These are phyloP conservation scores for Sclerotinia borealis DNA, from an alignment of 2,329 filamentous ascomycete genomes.

Conservation along the genomic window DNA sequence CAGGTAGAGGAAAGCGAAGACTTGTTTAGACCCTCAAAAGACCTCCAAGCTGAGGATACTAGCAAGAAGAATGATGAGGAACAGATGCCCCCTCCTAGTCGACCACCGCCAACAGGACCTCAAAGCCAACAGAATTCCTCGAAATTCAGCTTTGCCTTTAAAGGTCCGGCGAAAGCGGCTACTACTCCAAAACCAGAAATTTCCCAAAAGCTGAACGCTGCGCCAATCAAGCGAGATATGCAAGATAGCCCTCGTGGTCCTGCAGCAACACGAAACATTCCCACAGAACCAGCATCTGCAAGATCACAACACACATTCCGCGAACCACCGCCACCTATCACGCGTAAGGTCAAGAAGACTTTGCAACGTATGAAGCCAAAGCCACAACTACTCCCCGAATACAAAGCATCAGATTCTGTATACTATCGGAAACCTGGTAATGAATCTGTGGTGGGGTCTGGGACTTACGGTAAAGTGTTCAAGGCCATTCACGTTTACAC, in stretches of 20 bases:
- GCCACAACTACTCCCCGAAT: conserved; percentile 64
- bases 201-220: conserved; percentile 61
- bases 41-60: conserved; percentile 57
- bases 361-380: conserved; percentile 65
- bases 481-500: conserved; percentile 93
- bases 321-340: conserved; percentile 36
- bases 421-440: conserved; percentile 97
- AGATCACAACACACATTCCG: conserved; percentile 31
- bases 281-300: conserved; percentile 49
- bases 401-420: conserved; percentile 76
- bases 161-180: conserved; percentile 58
- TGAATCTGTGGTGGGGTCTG: conserved; percentile 90
- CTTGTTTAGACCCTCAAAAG: conserved; percentile 57
- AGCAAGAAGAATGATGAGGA: conserved; percentile 43
- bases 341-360: conserved; percentile 57
- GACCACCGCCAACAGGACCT: conserved; percentile 40
- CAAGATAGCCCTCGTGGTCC: conserved; percentile 36
- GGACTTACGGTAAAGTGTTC: conserved; percentile 94
- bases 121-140: conserved; percentile 39
- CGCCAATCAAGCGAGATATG: conserved; percentile 22
- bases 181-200: conserved; percentile 56
- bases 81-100: conserved; percentile 48
- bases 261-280: conserved; percentile 37
- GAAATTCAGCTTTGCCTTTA: conserved; percentile 93
- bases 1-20: conserved; percentile 49